Base-by-base conservation (phyloP, 2,329 filamentous ascomycete species). In the Colletotrichum orchidophilum region DNA sequence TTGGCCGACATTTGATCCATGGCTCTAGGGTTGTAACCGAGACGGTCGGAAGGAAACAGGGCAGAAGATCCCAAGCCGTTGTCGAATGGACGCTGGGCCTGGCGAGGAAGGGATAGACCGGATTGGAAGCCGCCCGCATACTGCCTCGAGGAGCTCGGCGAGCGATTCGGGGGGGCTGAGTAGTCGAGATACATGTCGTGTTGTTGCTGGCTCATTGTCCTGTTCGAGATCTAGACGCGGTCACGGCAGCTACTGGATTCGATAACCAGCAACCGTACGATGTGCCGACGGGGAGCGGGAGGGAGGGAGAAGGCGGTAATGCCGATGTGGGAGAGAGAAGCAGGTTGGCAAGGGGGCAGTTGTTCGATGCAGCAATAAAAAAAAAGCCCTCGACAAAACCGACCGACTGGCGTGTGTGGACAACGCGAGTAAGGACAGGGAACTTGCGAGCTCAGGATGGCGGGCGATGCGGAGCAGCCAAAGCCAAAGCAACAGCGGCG, bases 31-130 rank as follows among this genome's bases (percentile, higher is more conserved):
- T 87, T 89, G 76, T 83, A 84, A 86, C 86, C 78, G 85, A 91
- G 82, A 86, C 93, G 82, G 82, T 96, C 94, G 62, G 88, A 86
- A 18, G 87, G 86, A 81, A 96, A 97, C 63, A 95, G 86, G 70
- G 89, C 90, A 60, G 90, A 88, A 0, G 84, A 83, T 52, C 81
- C 82, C 78, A 94, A 87, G 67, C 91, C 90, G 72, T 87, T 89
- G 78, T 97, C 94, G 79, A 95, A 94, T 75, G 93, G 93, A 76
- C 94, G 90, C 76, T 94, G 95, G 53, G 90, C 85, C 79, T 85
- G 83, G 31, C 83, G 78, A 13, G 83, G 83, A 13, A 85, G 78
- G 8, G 83, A 83, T 54, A 85, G 75, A 31, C 82, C 82, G 15
- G 79, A 73, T 62, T 74, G 73, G 57, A 74, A 73, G 39, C 71